Evolutionary conservation across 2,329 filamentous ascomycete genomes (phyloP).

Genomic region (Colletotrichum filicis): DNA sequence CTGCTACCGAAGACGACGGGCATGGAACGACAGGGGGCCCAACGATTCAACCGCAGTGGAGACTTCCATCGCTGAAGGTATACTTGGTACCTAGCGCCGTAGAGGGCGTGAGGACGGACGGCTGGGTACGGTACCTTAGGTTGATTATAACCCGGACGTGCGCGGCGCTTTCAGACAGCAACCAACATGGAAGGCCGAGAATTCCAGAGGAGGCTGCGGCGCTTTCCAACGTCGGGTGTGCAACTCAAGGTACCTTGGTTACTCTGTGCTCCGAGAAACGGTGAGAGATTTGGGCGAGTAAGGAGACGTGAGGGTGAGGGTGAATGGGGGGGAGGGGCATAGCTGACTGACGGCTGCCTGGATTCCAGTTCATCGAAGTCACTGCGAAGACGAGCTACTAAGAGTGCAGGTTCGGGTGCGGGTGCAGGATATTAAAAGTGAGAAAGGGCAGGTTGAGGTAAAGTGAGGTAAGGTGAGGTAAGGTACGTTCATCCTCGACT

Average conservation of each 20-base stretch:
- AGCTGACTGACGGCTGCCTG: conserved; percentile 28
- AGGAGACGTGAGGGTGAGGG: not conserved
- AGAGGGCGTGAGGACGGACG: not conserved
- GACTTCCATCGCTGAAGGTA: conserved; percentile 5
- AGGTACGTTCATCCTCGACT: not conserved
- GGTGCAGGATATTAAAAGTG: too few species aligned
- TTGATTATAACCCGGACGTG: not conserved
- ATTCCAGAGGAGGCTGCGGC: not conserved
- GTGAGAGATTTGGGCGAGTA: not conserved
- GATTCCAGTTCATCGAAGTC: conserved; percentile 1
- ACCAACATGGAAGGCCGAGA: not conserved
- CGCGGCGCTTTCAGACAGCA: not conserved
- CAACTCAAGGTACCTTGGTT: too few species aligned
- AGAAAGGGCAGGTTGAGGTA: too few species aligned
- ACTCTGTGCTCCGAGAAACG: not conserved
- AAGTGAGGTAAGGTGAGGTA: not conserved
- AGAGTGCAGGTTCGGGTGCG: not conserved
- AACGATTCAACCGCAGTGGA: conserved; percentile 6
- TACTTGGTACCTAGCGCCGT: conserved; percentile 1
- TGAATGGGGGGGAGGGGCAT: not conserved
- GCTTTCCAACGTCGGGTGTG: not conserved
- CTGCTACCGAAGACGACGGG: conserved; percentile 17
- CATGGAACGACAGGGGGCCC: not conserved
- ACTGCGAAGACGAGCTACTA: not conserved
- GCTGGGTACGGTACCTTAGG: conserved; percentile 1